Conservation (phyloP, 2,329 filamentous ascomycete species). For the Fusarium ramigenum region DNA sequence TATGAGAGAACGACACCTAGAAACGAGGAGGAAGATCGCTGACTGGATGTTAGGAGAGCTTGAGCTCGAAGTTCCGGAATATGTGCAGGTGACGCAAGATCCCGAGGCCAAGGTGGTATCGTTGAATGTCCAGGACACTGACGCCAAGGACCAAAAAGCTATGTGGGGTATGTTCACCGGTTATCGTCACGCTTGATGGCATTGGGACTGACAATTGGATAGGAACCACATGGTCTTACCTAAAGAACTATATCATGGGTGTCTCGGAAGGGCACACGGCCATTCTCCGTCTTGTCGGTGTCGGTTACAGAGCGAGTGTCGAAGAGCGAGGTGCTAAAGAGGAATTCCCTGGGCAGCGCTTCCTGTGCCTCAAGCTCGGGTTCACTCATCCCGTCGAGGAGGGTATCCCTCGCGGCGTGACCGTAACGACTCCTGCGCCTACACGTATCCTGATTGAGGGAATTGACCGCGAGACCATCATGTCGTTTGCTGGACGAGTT, state of each 20-base stretch:
- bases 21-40: conserved; percentile 11
- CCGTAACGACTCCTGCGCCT: conserved; percentile 86
- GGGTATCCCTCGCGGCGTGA: conserved; percentile 82
- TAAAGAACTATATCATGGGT: conserved; percentile 90
- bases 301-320: conserved; percentile 91
- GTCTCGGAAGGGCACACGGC: conserved; percentile 97
- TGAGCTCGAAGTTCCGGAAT: conserved; percentile 81
- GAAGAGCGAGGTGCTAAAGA: conserved; percentile 79
- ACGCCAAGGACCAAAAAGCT: conserved; percentile 79
- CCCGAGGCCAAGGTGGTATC: conserved; percentile 68
- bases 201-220: conserved; percentile 15
- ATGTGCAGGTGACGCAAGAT: conserved; percentile 77
- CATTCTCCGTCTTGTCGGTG: conserved; percentile 90
- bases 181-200: neutral
- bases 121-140: conserved; percentile 74
- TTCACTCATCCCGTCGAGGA: conserved; percentile 97
- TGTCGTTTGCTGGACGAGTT: conserved; percentile 90
- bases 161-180: conserved; percentile 83
- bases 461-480: conserved; percentile 84
- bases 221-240: conserved; percentile 91
- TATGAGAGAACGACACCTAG: conserved; percentile 49
- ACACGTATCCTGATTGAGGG: conserved; percentile 93
- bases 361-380: conserved; percentile 92
- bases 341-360: conserved; percentile 83
- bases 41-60: conserved; percentile 69